Conservation (phyloP, 2,329 filamentous ascomycete species). For the Fusarium setosum region DNA sequence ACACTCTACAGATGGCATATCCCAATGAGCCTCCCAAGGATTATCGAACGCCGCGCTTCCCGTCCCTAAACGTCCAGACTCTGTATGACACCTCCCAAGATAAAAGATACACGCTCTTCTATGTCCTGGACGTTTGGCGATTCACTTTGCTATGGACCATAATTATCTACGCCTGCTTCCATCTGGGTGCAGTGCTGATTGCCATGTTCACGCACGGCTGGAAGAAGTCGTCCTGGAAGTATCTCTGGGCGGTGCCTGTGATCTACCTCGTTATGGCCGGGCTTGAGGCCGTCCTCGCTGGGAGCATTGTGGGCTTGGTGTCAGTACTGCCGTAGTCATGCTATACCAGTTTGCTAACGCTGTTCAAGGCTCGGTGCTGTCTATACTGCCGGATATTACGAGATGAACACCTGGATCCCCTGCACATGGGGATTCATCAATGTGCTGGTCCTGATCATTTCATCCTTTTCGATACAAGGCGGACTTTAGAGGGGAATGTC, state of each 20-base stretch:
- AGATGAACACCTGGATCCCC: constrained; percentile 95
- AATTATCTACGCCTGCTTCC: constrained; percentile 80
- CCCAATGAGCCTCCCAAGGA: constrained; percentile 51
- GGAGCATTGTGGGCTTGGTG: constrained; percentile 85
- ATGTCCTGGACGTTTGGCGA: constrained; percentile 82
- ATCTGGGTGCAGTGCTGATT: constrained; percentile 77
- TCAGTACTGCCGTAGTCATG: constrained; percentile 56
- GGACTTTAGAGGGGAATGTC: constrained; percentile 68
- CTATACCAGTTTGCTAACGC: constrained; percentile 21
- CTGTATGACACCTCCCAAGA: constrained; percentile 58
- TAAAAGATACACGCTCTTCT: constrained; percentile 72
- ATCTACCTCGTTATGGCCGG: constrained; percentile 78
- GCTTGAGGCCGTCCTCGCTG: constrained; percentile 81
- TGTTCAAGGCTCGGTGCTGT: constrained; percentile 76
- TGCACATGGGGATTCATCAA: constrained; percentile 90
- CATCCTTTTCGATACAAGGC: constrained; percentile 93
- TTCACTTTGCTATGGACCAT: constrained; percentile 91
- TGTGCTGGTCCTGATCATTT: constrained; percentile 83
- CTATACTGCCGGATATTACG: constrained; percentile 84
- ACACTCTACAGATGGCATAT: constrained; percentile 36
- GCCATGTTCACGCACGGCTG: constrained; percentile 78
- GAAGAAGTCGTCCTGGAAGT: constrained; percentile 66
- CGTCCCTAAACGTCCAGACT: constrained; percentile 81
- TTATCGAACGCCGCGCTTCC: constrained; percentile 80
- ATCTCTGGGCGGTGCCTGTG: constrained; percentile 78